Base-by-base conservation (phyloP, 129 eudicot genomes). In the Smallanthus sonchifolius region DNA sequence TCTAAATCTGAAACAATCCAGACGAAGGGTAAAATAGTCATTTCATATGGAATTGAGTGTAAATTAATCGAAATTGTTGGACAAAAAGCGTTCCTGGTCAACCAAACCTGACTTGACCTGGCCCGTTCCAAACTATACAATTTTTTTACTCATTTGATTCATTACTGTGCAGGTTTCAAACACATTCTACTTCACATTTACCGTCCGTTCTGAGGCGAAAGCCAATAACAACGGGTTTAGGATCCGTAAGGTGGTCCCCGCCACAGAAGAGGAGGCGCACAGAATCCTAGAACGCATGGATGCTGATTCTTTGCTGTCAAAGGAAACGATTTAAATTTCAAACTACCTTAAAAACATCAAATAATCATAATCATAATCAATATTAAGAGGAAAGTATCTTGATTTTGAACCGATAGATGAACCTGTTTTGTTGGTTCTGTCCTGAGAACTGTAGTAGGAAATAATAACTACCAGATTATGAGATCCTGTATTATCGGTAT, bases 221-320 rank as follows among this genome's bases (percentile, higher is more conserved):
- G 93, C 89, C 9, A 79, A 80, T 13, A 81, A 78, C 6, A 73
- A 85, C 67, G 87, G 86, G 45, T 78, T 82, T 75, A 88, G 83
- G 83, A 94, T 94, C 40, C 85, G 99, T 65, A 91, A 91, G 61
- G 99, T 94, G 60, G 97, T 94, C 39, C 97, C 99, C 1, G 97
- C 96, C 19, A 94, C 99, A 67, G 99, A 91, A 79, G 99, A 94
- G 82, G 99, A 94, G 85, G 99, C 99, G 0, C 93, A 89, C 4
- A 84, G 83, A 37, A 88, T 95, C 70, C 65, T 91, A 10, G 97
- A 88, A 71, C 99, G 97, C 47, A 88, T 86, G 85, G 99, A 95
- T 80, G 92, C 98, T 9, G 86, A 92, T 66, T 77, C 88, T 3
- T 17, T 85, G 82, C 69, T 24, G 69, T 35, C 44, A 20, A 68